These are phyloP conservation scores for Elaeis oleifera DNA, from an alignment of 202 grass and related monocot genomes.

Conservation along the genomic window DNA sequence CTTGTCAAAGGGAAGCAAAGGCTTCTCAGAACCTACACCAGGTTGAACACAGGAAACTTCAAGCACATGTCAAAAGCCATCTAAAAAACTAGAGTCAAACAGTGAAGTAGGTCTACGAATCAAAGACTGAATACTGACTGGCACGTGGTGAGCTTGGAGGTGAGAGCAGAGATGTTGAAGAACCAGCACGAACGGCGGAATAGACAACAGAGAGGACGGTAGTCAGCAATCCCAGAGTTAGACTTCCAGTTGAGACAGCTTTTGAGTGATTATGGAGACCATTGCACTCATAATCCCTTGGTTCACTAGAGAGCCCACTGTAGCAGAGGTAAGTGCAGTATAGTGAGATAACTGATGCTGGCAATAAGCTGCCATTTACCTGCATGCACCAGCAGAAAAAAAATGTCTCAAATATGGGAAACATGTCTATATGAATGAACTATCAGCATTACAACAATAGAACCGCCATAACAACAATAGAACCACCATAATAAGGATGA, in stretches of 20 bases:
- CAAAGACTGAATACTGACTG: slow-evolving; percentile 32
- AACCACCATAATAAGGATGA: too few relatives aligned
- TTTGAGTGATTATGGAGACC: slow-evolving; percentile 92
- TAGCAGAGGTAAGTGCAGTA: slow-evolving; percentile 96
- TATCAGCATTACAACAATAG: too few relatives aligned
- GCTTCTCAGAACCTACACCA: slow-evolving; percentile 59
- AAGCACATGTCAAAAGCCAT: too few relatives aligned
- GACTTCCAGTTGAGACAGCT: slow-evolving; percentile 81
- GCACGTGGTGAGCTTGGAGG: slow-evolving; percentile 68
- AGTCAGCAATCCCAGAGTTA: slow-evolving; percentile 68
- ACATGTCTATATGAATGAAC: too few relatives aligned
- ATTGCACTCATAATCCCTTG: slow-evolving; percentile 90
- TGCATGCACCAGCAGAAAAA: slow-evolving; percentile 21
- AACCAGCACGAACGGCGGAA: slow-evolving; percentile 92
- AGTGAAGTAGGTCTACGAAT: neutral
- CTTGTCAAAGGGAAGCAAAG: slow-evolving; percentile 90
- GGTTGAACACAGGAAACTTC: neutral
- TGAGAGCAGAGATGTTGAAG: slow-evolving; percentile 65
- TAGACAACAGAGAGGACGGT: slow-evolving; percentile 94
- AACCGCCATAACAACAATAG: too few relatives aligned
- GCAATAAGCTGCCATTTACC: slow-evolving; percentile 92
- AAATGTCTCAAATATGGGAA: too few relatives aligned
- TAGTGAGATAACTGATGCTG: slow-evolving; percentile 80
- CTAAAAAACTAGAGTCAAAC: too few relatives aligned
- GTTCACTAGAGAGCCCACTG: slow-evolving; percentile 87